These are phyloP conservation scores for Chrysoporthe austroafricana DNA, from an alignment of 2,329 filamentous ascomycete genomes.

Conservation along the genomic window DNA sequence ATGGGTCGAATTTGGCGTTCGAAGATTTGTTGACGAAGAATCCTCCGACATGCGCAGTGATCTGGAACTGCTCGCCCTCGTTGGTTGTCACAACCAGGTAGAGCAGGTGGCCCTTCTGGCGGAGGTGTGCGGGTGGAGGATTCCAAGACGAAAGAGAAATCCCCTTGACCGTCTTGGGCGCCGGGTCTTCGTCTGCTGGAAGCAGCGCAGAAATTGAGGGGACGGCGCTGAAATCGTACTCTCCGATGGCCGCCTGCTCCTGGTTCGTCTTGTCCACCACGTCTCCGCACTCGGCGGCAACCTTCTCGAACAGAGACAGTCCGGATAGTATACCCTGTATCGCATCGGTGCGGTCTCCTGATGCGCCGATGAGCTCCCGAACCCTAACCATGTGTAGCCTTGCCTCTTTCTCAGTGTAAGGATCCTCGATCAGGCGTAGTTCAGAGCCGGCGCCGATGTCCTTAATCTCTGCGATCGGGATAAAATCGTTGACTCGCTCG, in stretches of 20 bases:
- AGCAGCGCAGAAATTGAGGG: constrained; percentile 73
- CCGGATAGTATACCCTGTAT: constrained; percentile 86
- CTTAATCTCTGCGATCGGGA: constrained; percentile 86
- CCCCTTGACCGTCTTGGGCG: constrained; percentile 89
- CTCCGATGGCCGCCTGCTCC: constrained; percentile 50
- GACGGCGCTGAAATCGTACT: constrained; percentile 76
- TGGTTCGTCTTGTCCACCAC: constrained; percentile 52
- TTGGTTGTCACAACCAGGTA: constrained; percentile 89
- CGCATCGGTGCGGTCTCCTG: constrained; percentile 84
- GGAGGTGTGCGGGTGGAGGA: constrained; percentile 87
- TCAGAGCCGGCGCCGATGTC: constrained; percentile 78
- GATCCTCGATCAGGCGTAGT: constrained; percentile 84
- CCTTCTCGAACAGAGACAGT: constrained; percentile 81
- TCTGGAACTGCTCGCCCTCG: constrained; percentile 92
- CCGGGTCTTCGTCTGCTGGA: constrained; percentile 65
- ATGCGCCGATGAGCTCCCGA: constrained; percentile 89
- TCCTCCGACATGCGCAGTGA: constrained; percentile 90
- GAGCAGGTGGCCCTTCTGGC: constrained; percentile 88
- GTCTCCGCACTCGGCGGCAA: constrained; percentile 55
- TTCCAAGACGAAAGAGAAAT: constrained; percentile 94
- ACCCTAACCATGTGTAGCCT: constrained; percentile 91
- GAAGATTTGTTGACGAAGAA: constrained; percentile 98
- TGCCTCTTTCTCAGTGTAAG: constrained; percentile 98
- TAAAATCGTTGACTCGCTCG: constrained; percentile 90
- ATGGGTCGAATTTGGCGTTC: constrained; percentile 92